Evolutionary conservation across 306 rosid genomes (phyloP).

Genomic region (Pterocarpus santalinus): DNA sequence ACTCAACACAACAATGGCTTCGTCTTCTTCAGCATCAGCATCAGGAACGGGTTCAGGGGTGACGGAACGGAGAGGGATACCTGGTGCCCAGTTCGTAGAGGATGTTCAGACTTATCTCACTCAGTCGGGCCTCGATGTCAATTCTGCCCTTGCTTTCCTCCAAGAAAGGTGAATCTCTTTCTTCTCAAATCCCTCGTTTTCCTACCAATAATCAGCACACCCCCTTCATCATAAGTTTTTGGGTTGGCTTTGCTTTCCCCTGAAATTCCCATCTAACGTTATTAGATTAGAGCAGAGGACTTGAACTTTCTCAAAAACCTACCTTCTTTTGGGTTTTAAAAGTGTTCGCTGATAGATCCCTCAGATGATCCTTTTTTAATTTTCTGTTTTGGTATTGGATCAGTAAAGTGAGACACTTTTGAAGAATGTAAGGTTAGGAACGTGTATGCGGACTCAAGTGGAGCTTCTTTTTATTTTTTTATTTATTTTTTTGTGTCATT

Average conservation of each 20-base stretch:
- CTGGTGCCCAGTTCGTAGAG: conserved; percentile 75
- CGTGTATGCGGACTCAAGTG: neutral
- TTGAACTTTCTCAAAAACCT: neutral
- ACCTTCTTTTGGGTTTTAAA: neutral
- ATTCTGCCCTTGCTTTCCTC: conserved; percentile 77
- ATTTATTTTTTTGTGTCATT: neutral
- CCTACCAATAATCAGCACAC: too few relatives aligned
- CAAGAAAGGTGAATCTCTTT: conserved; percentile 59
- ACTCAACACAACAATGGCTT: conserved; percentile 48
- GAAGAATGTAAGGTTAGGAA: neutral
- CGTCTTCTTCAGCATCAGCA: conserved; percentile 53
- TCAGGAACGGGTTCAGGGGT: conserved; percentile 38
- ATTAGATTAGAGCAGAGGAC: neutral
- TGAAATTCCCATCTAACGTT: too few relatives aligned
- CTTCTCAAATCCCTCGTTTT: neutral
- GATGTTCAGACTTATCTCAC: conserved; percentile 75
- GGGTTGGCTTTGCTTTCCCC: neutral
- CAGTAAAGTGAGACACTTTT: neutral
- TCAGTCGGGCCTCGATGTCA: conserved; percentile 66
- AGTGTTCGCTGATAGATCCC: neutral
- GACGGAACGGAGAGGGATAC: conserved; percentile 75
- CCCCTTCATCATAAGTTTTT: neutral
- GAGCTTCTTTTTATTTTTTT: neutral
- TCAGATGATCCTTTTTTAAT: neutral
- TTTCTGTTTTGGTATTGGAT: neutral